Conservation (phyloP, 768 basidiomycete genomes). For the Macrolepiota fuliginosa region DNA sequence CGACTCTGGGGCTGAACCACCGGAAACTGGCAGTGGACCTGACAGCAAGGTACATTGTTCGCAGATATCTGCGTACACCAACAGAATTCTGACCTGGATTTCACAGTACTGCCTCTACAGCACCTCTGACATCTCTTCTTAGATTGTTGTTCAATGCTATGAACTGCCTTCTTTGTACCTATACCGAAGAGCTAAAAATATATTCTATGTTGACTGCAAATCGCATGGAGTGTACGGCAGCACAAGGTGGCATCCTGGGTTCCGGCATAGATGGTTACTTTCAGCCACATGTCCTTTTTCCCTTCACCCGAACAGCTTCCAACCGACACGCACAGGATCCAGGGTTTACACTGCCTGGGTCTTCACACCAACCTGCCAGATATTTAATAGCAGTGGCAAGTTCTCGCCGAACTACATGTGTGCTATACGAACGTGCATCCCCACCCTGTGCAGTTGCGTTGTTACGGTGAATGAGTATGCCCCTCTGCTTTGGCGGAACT, state of each 20-base stretch:
- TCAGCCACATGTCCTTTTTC: too few relatives aligned
- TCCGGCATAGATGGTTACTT: too few relatives aligned
- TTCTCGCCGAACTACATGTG: too few relatives aligned
- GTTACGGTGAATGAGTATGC: too few relatives aligned
- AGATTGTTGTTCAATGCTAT: neutral
- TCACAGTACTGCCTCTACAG: conserved; percentile 26
- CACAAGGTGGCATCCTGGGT: neutral
- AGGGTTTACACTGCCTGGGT: too few relatives aligned
- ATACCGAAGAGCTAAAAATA: neutral
- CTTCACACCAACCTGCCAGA: too few relatives aligned
- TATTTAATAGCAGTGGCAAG: too few relatives aligned
- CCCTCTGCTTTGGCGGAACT: too few relatives aligned
- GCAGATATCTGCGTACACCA: neutral
- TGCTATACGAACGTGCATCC: too few relatives aligned
- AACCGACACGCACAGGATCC: too few relatives aligned
- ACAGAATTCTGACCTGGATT: neutral
- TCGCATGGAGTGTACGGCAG: neutral
- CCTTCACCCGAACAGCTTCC: too few relatives aligned
- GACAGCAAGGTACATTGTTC: conserved; percentile 26
- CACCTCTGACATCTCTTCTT: conserved; percentile 25
- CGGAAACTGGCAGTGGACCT: conserved; percentile 27
- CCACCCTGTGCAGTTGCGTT: too few relatives aligned
- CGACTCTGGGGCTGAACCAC: conserved; percentile 27
- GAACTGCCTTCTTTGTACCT: neutral
- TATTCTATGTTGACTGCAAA: neutral